Base-by-base conservation (phyloP, 345 rosid genomes). In the Fremontodendron californicum region DNA sequence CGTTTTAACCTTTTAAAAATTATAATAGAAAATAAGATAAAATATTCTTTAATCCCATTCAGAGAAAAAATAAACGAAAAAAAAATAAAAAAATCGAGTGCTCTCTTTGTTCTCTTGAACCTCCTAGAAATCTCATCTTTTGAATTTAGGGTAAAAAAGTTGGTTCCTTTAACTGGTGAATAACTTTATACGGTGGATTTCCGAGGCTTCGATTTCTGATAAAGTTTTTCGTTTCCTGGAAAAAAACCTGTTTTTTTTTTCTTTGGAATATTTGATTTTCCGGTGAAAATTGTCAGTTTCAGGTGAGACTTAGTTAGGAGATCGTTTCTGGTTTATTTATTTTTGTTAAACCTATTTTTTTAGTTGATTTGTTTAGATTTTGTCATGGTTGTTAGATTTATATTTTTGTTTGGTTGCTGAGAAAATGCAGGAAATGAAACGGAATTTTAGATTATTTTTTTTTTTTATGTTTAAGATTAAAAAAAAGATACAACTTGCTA, bases 21-120 rank as follows among this genome's bases (percentile, higher is more conserved):
- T 49, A 79, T n/a, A n/a, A n/a, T n/a, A n/a, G n/a, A n/a, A n/a
- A n/a, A n/a, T n/a, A n/a, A n/a, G n/a, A 78, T 49, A 64, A 64
- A 78, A 75, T 71, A 60, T 27, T 48, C 8, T 29, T n/a, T 55
- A 52, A 18, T 39, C 65, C 27, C 27, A 52, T 6, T 15, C 11
- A 7, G 29, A n/a, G 23, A 39, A 10, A 27, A 75, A 25, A 16
- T 57, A 70, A 64, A n/a, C n/a, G n/a, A 55, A 8, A 52, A n/a
- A 63, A 37, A 51, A n/a, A n/a, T n/a, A n/a, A n/a, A n/a, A n/a
- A n/a, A n/a, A 65, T 60, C 49, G 76, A 80, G 82, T 71, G 75
- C 78, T 67, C 61, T 73, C 73, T 63, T 66, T 51, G 80, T 81
- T 58, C 84, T 84, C 85, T 78, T 82, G 93, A 87, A 82, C 79